phyloP scores from a whole-genome alignment of 2,329 filamentous ascomycete genomes.

The Diatrype stigma region DNA sequence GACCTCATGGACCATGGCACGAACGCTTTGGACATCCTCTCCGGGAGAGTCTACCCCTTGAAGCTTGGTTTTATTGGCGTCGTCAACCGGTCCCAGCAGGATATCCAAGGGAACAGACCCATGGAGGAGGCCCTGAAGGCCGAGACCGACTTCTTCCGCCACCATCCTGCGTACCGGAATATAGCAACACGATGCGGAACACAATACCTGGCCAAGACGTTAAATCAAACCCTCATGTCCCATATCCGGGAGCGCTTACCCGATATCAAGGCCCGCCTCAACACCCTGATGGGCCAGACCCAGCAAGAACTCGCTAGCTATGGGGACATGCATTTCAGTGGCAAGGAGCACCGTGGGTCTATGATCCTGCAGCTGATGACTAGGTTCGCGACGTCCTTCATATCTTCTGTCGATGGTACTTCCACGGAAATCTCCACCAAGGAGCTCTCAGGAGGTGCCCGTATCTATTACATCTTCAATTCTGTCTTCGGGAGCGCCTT shows the following conservation, averaged over 20 bases:
- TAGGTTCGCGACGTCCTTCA: conserved; percentile 94
- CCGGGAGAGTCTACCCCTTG: conserved; percentile 90
- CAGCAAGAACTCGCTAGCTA: conserved; percentile 98
- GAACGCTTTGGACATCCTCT: conserved; percentile 96
- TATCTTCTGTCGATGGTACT: conserved; percentile 96
- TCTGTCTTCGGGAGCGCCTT: conserved; percentile 96
- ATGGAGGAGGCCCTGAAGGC: conserved; percentile 85
- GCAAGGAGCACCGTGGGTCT: conserved; percentile 92
- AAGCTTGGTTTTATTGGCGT: conserved; percentile 98
- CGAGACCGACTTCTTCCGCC: conserved; percentile 92
- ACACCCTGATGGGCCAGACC: conserved; percentile 99
- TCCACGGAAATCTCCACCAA: conserved; percentile 98
- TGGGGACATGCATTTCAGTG: conserved; percentile 94
- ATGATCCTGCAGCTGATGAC: conserved; percentile 97
- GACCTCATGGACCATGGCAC: conserved; percentile 99
- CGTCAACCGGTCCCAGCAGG: conserved; percentile 95
- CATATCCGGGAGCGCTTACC: conserved; percentile 94
- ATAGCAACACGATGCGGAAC: conserved; percentile 93
- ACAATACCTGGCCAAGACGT: conserved; percentile 86
- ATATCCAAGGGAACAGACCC: conserved; percentile 95
- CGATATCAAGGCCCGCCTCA: conserved; percentile 95
- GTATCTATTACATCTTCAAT: conserved; percentile 99
- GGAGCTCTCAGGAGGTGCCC: conserved; percentile 88
- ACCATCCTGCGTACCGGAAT: conserved; percentile 95
- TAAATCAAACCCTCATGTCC: conserved; percentile 92